A percentile compares a stretch with the other conserved stretches of the same genome.
Evolutionary conservation across 1,284 basidiomycete species (phyloP).

Genomic region (Moesziomyces sp.): DNA sequence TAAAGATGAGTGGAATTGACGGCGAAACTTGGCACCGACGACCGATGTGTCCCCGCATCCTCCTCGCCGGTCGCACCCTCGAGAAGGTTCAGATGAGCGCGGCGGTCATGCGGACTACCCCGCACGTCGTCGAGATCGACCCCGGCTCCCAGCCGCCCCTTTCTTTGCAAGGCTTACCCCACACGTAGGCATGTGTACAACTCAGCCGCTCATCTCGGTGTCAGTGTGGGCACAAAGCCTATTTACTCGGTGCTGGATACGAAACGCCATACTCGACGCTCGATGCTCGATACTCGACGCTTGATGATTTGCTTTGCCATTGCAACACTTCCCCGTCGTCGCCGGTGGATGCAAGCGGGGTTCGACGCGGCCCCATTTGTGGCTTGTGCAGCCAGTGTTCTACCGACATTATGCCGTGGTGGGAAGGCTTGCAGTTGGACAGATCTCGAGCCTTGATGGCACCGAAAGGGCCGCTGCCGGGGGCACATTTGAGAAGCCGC

Average conservation of each 20-base stretch:
- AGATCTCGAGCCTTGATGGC: too few species aligned
- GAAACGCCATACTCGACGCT: too few species aligned
- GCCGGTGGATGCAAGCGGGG: neutral
- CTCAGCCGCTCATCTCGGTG: neutral
- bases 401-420: neutral
- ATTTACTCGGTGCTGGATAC: too few species aligned
- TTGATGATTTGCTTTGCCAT: neutral
- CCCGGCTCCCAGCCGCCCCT: neutral
- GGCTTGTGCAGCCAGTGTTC: neutral
- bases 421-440: too few species aligned
- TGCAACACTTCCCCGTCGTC: neutral
- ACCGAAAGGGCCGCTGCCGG: neutral
- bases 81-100: neutral
- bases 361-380: neutral
- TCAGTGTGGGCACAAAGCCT: too few species aligned
- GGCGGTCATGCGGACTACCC: neutral
- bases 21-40: slow-evolving; percentile 22
- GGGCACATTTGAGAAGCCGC: slow-evolving; percentile 6
- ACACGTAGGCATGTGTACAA: neutral
- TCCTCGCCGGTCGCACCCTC: neutral
- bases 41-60: slow-evolving; percentile 2
- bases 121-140: neutral
- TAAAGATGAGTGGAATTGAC: neutral
- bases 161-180: neutral
- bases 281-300: neutral